Evolutionary conservation across 2,329 filamentous ascomycete species (phyloP), one percentile per base, ranked within the genome.

Genomic region (Calonectria hawksworthii): DNA sequence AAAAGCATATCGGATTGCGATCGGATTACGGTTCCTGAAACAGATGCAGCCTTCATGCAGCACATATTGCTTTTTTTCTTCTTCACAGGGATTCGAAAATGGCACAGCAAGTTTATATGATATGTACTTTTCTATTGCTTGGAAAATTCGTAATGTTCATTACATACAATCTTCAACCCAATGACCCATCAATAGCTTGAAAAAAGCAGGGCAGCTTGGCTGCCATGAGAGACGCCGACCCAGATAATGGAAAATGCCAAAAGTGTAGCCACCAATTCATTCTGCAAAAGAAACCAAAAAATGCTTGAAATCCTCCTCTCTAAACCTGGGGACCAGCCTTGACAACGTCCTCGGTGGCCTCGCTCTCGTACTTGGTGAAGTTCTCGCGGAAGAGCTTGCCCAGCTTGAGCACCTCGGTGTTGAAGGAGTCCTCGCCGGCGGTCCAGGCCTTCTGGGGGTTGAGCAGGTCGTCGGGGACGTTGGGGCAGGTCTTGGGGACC

Each of bases 371-470:
- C 91, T 98, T 98, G 90, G 95, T 93, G 89, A 99, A 99, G 92
- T 99, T 99, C 88, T 98, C 95, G 83, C 93, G 92, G 91, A 99
- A 99, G 77, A 99, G 92, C 77, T 88, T 89, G 82, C 93, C 97
- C 44, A 99, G 93, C 91, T 98, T 99, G 86, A 90, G 93, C 56
- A 99, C 96, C 87, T 98, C 96, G 68, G 89, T 89, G 83, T 93
- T 91, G 92, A 99, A 99, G 88, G 93, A 94, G 21, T 95, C 93
- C 67, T 90, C 89, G 61, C 95, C 94, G 50, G 93, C 93, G 51
- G 94, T 98, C 97, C 97, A 99, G 81, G 94, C 95, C 86, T 94
- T 96, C 87, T 94, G 93, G 79, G 97, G 97, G 92, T 99, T 99
- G 84, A 99, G 93, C 47, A 99, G 91, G 89, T 99, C 96, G 75